Base-by-base conservation (phyloP, 257 asterid genomes). In the Solanum medicagineum region DNA sequence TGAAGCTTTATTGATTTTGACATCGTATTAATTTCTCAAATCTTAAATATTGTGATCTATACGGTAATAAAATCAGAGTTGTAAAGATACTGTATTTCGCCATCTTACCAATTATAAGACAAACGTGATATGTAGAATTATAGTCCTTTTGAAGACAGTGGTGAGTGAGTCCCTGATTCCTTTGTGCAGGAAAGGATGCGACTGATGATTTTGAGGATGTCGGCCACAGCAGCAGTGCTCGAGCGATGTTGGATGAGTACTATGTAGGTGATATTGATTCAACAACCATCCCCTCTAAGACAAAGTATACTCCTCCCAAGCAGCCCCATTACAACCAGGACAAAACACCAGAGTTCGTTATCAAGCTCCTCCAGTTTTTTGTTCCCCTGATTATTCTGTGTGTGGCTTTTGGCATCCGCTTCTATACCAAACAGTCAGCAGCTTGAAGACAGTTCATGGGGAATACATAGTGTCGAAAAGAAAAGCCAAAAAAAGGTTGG, bases 181-280 rank as follows among this genome's bases (percentile, higher is more conserved):
- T 53, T 79, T 79, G 83, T 87, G 89, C 90, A 94, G 98, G 96
- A 65, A 94, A 91, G 91, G 98, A 95, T 74, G 97, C 98, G 66
- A 95, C 96, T 0, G 93, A 93, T 70, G 97, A 93, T 89, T 95
- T 95, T 81, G 97, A 95, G 90, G 98, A 95, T 74, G 93, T 95
- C 7, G 98, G 98, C 83, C 98, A 94, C 92, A 95, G 98, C 86
- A 88, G 90, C 83, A 92, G 94, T 2, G 97, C 97, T 10, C 88
- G 89, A 88, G 92, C 91, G 49, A 91, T 91, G 92, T 63, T 95
- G 93, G 94, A 91, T 14, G 97, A 95, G 47, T 86, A 83, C 85
- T 94, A 87, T 12, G 90, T 94, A 0, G 98, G 98, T 1, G 94
- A 94, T 53, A 88, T 95, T 20, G 91, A 95, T 86, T 47, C 92